These are phyloP conservation scores for Miscanthus sacchariflorus DNA, from an alignment of 202 grass and related monocot genomes.

Conservation along the genomic window DNA sequence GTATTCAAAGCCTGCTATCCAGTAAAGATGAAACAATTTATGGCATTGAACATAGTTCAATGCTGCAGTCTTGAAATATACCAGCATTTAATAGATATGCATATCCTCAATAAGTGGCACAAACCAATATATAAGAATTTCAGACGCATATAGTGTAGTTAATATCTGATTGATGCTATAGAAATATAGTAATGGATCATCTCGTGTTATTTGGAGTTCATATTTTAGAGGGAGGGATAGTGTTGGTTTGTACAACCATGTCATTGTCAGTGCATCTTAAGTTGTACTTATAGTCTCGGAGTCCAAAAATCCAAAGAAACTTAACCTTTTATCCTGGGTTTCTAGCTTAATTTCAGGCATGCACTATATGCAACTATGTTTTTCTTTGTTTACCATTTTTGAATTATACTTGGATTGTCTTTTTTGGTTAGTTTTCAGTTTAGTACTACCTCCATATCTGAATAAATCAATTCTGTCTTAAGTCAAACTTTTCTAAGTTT, in stretches of 20 bases:
- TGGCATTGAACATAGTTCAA: neutral
- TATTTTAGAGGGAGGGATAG: neutral
- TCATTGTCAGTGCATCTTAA: neutral
- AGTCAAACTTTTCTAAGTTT: neutral
- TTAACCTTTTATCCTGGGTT: neutral
- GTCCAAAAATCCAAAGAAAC: neutral
- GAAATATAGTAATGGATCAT: neutral
- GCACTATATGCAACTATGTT: neutral
- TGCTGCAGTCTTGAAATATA: constrained; percentile 7
- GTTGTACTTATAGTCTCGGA: neutral
- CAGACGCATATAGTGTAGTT: neutral
- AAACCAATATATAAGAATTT: neutral
- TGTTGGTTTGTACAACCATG: neutral
- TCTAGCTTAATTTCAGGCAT: neutral
- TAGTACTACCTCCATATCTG: neutral
- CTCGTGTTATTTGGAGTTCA: neutral
- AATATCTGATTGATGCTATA: neutral
- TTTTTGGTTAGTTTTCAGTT: neutral
- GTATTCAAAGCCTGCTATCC: neutral
- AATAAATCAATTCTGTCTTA: neutral
- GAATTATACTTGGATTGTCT: neutral
- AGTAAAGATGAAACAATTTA: neutral
- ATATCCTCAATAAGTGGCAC: neutral
- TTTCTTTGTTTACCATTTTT: constrained; percentile 6
- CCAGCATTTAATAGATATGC: neutral